Evolutionary conservation across 1,284 basidiomycete species (phyloP).

Genomic region (Ceratobasidium sp.): DNA sequence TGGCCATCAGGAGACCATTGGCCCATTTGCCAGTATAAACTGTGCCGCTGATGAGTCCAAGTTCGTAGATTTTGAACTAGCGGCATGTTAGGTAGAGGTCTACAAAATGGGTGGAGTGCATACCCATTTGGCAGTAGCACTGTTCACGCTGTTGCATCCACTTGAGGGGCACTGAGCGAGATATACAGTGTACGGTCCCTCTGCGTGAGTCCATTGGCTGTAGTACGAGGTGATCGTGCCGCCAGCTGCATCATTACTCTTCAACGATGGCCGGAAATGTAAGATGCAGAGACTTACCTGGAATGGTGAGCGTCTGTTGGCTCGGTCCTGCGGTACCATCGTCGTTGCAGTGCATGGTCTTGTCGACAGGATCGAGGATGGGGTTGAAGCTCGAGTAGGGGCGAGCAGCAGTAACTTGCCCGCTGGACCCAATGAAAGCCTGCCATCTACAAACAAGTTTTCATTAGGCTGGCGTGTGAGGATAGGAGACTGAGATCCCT

Average conservation of each 20-base stretch:
- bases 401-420: slow-evolving; percentile 41
- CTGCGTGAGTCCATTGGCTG: slow-evolving; percentile 42
- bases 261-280: no score
- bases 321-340: slow-evolving; percentile 20
- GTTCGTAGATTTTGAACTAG: slow-evolving; percentile 39
- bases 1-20: slow-evolving; percentile 40
- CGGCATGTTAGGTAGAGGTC: not conserved
- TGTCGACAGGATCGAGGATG: slow-evolving; percentile 35
- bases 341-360: slow-evolving; percentile 40
- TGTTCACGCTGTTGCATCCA: slow-evolving; percentile 44
- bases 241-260: slow-evolving; percentile 21
- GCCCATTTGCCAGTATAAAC: slow-evolving; percentile 41
- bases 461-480: not conserved
- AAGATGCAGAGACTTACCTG: not conserved
- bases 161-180: slow-evolving; percentile 38
- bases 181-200: slow-evolving; percentile 40
- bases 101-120: not conserved
- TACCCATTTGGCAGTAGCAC: slow-evolving; percentile 42
- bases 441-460: slow-evolving; percentile 21
- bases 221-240: slow-evolving; percentile 35
- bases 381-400: slow-evolving; percentile 41
- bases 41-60: slow-evolving; percentile 42
- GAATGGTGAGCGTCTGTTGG: slow-evolving; percentile 10
- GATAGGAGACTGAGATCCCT: not conserved
- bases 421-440: slow-evolving; percentile 7